These are phyloP conservation scores for Epichloe gansuensis DNA, from an alignment of 2,329 filamentous ascomycete species.

Conservation along the genomic window DNA sequence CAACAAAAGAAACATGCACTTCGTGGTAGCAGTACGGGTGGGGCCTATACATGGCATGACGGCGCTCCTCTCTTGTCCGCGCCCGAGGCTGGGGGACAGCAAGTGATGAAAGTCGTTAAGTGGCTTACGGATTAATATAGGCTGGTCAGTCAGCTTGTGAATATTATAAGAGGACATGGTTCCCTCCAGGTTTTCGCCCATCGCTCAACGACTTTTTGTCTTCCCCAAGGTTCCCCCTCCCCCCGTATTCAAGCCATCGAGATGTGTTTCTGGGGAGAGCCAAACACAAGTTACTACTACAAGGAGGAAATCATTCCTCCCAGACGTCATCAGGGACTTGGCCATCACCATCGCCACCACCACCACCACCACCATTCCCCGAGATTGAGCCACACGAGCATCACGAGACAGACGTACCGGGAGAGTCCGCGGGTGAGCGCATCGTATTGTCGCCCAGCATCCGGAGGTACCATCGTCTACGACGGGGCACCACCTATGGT, in stretches of 20 bases:
- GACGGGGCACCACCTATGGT: slow-evolving; percentile 15
- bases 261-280: slow-evolving; percentile 38
- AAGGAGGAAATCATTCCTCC: slow-evolving; percentile 39
- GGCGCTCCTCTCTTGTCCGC: too few relatives aligned
- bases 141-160: neutral
- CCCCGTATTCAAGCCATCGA: slow-evolving; percentile 9
- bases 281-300: slow-evolving; percentile 39
- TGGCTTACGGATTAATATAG: too few relatives aligned
- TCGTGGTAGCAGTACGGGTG: too few relatives aligned
- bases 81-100: too few relatives aligned
- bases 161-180: neutral
- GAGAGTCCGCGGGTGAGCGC: slow-evolving; percentile 30
- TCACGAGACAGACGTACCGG: slow-evolving; percentile 23
- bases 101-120: too few relatives aligned
- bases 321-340: slow-evolving; percentile 23
- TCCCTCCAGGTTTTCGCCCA: neutral
- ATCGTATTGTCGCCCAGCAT: slow-evolving; percentile 7
- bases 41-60: too few relatives aligned
- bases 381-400: slow-evolving; percentile 30
- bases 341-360: slow-evolving; percentile 22
- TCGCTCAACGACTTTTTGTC: too few relatives aligned
- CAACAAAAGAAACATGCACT: too few relatives aligned
- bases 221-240: neutral
- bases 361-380: slow-evolving; percentile 23
- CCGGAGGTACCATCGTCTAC: slow-evolving; percentile 25